Percentiles rank a stretch among this genome's conserved stretches.
phyloP scores from a whole-genome alignment of 2,329 filamentous ascomycete species.

The Alternaria gaisen region DNA sequence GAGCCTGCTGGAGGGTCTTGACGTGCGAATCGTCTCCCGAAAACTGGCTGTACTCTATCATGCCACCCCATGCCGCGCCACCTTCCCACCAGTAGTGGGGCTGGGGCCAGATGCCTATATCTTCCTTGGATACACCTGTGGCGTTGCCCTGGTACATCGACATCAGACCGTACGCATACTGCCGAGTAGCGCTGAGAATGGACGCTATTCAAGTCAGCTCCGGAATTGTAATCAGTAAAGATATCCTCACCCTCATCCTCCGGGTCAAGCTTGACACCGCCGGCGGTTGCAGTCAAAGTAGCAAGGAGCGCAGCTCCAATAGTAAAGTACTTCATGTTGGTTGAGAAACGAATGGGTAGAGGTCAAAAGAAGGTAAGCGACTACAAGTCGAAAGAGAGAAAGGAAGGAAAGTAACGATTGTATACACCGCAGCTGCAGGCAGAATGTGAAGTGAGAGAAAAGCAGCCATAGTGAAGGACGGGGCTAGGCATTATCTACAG shows the following conservation, averaged over 20 bases:
- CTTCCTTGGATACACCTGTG: slow-evolving; percentile 28
- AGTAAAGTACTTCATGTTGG: slow-evolving; percentile 45
- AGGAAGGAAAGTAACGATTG: slow-evolving; percentile 33
- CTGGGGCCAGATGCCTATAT: slow-evolving; percentile 53
- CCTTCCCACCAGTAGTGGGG: slow-evolving; percentile 61
- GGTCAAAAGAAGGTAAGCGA: slow-evolving; percentile 11
- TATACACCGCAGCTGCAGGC: slow-evolving; percentile 27
- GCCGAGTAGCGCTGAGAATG: slow-evolving; percentile 36
- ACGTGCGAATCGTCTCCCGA: slow-evolving; percentile 57
- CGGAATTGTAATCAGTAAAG: neutral
- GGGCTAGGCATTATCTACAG: slow-evolving; percentile 16
- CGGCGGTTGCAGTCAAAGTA: slow-evolving; percentile 37
- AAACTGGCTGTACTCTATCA: slow-evolving; percentile 58
- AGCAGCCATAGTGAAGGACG: slow-evolving; percentile 27
- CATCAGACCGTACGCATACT: slow-evolving; percentile 49
- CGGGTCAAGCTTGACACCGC: slow-evolving; percentile 43
- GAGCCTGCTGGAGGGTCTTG: slow-evolving; percentile 52
- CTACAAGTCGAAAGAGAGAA: slow-evolving; percentile 10
- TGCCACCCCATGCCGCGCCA: slow-evolving; percentile 50
- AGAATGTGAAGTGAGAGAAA: slow-evolving; percentile 27
- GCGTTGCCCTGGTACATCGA: slow-evolving; percentile 46
- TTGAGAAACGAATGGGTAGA: slow-evolving; percentile 21
- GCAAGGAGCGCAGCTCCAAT: slow-evolving; percentile 50
- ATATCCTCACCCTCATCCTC: slow-evolving; percentile 35
- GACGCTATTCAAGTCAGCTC: slow-evolving; percentile 28